These are phyloP conservation scores for Talaromyces marneffei DNA, from an alignment of 2,329 filamentous ascomycete species.

Conservation along the genomic window DNA sequence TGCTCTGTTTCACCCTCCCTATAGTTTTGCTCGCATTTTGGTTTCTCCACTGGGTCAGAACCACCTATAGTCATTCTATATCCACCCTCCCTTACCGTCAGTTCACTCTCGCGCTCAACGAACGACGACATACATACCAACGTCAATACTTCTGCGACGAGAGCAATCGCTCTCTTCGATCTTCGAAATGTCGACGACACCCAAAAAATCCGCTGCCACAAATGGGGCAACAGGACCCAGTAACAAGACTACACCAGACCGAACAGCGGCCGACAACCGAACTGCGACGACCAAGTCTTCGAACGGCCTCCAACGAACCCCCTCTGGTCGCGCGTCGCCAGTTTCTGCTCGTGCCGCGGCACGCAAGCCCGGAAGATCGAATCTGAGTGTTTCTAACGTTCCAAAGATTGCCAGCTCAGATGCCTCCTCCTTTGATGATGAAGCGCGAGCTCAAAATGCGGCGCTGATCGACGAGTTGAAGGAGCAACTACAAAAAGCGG, in stretches of 20 bases:
- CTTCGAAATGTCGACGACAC: slow-evolving; percentile 6
- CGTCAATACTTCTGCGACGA: neutral
- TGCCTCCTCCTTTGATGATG: slow-evolving; percentile 56
- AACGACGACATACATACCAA: neutral
- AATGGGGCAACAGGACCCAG: slow-evolving; percentile 14
- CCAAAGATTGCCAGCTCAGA: slow-evolving; percentile 37
- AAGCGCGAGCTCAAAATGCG: slow-evolving; percentile 71
- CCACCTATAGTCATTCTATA: neutral
- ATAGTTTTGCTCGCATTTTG: neutral
- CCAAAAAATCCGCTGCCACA: slow-evolving; percentile 8
- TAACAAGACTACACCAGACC: slow-evolving; percentile 46
- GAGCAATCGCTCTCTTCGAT: slow-evolving; percentile 5
- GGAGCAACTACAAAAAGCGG: slow-evolving; percentile 73
- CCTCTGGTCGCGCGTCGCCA: slow-evolving; percentile 56
- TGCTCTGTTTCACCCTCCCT: neutral
- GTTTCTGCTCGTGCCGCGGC: slow-evolving; percentile 69
- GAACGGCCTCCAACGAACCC: slow-evolving; percentile 52
- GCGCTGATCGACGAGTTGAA: slow-evolving; percentile 78
- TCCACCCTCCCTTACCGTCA: neutral
- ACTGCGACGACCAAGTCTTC: slow-evolving; percentile 34
- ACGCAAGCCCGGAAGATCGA: slow-evolving; percentile 49
- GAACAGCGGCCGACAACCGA: slow-evolving; percentile 28
- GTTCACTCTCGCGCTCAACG: neutral
- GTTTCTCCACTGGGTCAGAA: slow-evolving; percentile 5
- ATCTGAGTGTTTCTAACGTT: slow-evolving; percentile 39